Conservation (phyloP, 345 rosid genomes). For the Ceriops zippeliana region DNA sequence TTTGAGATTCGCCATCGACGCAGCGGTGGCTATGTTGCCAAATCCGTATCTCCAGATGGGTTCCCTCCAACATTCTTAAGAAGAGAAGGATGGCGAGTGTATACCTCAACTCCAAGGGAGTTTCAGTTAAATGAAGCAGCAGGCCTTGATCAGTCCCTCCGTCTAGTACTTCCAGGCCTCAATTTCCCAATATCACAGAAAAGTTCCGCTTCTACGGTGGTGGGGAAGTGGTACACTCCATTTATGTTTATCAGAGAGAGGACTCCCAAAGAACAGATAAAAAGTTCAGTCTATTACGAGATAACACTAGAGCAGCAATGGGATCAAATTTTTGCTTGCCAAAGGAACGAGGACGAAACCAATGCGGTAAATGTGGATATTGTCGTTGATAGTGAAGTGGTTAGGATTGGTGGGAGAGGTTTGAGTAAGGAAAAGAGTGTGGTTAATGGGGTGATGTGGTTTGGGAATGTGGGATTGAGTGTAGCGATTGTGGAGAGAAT, state of each 20-base stretch:
- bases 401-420: neutral
- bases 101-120: constrained; percentile 5
- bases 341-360: neutral
- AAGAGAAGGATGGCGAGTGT: constrained; percentile 14
- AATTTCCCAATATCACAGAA: constrained; percentile 6
- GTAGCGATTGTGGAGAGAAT: constrained; percentile 16
- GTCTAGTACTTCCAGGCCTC: constrained; percentile 14
- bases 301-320: constrained; percentile 21
- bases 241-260: constrained; percentile 21
- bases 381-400: neutral
- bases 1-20: constrained; percentile 6
- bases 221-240: constrained; percentile 27
- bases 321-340: constrained; percentile 6
- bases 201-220: neutral
- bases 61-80: constrained; percentile 18
- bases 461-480: neutral
- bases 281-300: constrained; percentile 11
- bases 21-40: constrained; percentile 1
- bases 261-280: constrained; percentile 10
- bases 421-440: neutral
- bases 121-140: constrained; percentile 20
- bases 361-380: constrained; percentile 9
- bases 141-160: constrained; percentile 16
- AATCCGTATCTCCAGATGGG: constrained; percentile 12
- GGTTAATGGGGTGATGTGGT: constrained; percentile 12